Conservation (phyloP, 2,329 filamentous ascomycete genomes). For the Pseudodiploospora longispora region DNA sequence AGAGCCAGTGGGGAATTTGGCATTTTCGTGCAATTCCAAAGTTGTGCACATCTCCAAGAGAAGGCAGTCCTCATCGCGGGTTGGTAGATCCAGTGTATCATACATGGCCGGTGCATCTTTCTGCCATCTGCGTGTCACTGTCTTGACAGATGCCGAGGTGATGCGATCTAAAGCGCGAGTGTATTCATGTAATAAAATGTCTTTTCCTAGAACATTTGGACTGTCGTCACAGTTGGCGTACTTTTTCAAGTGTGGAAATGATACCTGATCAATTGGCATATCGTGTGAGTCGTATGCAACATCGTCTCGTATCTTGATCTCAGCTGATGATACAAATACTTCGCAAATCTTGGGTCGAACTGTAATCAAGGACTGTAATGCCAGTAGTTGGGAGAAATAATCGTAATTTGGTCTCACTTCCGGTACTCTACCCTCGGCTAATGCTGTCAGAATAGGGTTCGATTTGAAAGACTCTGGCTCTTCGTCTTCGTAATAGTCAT, state of each 20-base stretch:
- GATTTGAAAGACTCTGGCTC: slow-evolving; percentile 52
- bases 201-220: slow-evolving; percentile 41
- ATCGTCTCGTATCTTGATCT: slow-evolving; percentile 43
- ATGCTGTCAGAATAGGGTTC: slow-evolving; percentile 54
- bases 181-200: slow-evolving; percentile 51
- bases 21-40: slow-evolving; percentile 49
- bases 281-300: slow-evolving; percentile 36
- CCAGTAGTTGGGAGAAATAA: slow-evolving; percentile 50
- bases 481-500: slow-evolving; percentile 37
- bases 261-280: slow-evolving; percentile 32
- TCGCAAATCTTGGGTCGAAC: slow-evolving; percentile 51
- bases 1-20: slow-evolving; percentile 50
- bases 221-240: slow-evolving; percentile 44
- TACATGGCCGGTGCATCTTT: slow-evolving; percentile 49
- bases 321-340: slow-evolving; percentile 48
- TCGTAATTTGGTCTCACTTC: slow-evolving; percentile 54
- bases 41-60: slow-evolving; percentile 56
- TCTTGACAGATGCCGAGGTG: slow-evolving; percentile 47
- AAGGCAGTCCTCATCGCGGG: slow-evolving; percentile 43
- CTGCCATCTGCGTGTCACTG: slow-evolving; percentile 49
- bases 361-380: slow-evolving; percentile 44
- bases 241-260: slow-evolving; percentile 49
- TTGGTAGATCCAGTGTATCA: slow-evolving; percentile 40
- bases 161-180: slow-evolving; percentile 45
- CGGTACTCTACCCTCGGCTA: slow-evolving; percentile 49